Conservation (phyloP, 2,329 filamentous ascomycete species). For the Phaeosphaeriaceae sp. region DNA sequence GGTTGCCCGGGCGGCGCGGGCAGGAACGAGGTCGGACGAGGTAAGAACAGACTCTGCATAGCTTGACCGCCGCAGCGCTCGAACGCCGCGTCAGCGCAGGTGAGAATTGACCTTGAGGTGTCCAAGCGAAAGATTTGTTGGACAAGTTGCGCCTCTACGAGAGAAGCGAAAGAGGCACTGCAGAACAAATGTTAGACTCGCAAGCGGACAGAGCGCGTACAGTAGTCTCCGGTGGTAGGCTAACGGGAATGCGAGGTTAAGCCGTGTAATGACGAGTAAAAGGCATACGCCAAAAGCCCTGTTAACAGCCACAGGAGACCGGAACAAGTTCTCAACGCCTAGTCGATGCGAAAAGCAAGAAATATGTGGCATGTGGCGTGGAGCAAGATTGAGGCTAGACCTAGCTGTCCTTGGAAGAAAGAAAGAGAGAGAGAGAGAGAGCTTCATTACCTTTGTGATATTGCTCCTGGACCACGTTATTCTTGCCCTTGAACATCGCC, state of each 20-base stretch:
- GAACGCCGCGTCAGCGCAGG: conserved; percentile 42
- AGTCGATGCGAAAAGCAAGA: neutral
- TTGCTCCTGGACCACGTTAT: conserved; percentile 3
- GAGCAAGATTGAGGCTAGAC: conserved; percentile 2
- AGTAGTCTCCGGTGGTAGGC: conserved; percentile 38
- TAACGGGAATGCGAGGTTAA: conserved; percentile 30
- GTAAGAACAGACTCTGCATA: conserved; percentile 52
- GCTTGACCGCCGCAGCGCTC: conserved; percentile 46
- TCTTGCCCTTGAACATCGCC: neutral
- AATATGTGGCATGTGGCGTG: neutral
- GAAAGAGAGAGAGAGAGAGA: too few species aligned
- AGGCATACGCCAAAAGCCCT: conserved; percentile 4
- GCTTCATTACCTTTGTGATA: conserved; percentile 36
- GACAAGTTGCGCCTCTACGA: conserved; percentile 21
- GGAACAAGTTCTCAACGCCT: neutral
- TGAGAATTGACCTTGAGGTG: conserved; percentile 29
- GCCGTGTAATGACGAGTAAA: conserved; percentile 21
- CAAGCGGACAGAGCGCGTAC: conserved; percentile 35
- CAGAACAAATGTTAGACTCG: conserved; percentile 26
- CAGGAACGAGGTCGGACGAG: conserved; percentile 45
- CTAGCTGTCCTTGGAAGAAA: conserved; percentile 17
- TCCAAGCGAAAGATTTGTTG: conserved; percentile 22
- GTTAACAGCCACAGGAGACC: conserved; percentile 16
- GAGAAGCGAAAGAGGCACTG: conserved; percentile 23
- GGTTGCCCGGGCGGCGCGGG: conserved; percentile 47